Evolutionary conservation across 202 grass and related monocot species (phyloP), one percentile per base, ranked within the genome.

Genomic region (Zoysia matrella): DNA sequence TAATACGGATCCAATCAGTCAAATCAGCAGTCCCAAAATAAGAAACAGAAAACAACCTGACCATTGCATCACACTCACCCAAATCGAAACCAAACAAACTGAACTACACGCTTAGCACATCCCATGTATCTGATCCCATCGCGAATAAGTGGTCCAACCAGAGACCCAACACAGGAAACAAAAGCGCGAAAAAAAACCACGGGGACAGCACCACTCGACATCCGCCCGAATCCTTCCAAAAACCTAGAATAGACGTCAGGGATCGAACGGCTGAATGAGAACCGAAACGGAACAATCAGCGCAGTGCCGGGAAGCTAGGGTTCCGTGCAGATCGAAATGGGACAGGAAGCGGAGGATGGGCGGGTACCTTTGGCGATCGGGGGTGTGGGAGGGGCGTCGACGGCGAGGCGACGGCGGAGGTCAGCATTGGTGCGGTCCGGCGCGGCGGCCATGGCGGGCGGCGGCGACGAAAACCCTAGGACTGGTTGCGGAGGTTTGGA

Each of bases 401-500:
- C 89, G 57, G 87, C 82, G 79, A 97, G 82, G 82, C 22, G 22
- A 30, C 22, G 22, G 22, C 86, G 78, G 62, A 85, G 74, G 54
- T 89, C 89, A 75, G 83, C 86, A 84, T 85, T 88, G 86, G 73
- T 60, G 70, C 86, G 82, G 83, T 93, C 83, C 68, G 84, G 85
- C 45, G 80, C 49, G 67, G 91, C 52, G 68, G 82, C 79, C 80
- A 81, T 83, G 94, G 41, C 51, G 30, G 39, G 71, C 67, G 71
- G 88, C 76, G 88, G 80, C 90, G 76, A 87, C 77, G 82, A 86
- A 94, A 94, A 97, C 86, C 91, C 94, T 93, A 90, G 82, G 65
- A 67, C 53, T 71, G 42, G 16, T 39, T 58, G 42, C 77, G 52
- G 74, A 77, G 75, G 83, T 75, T 73, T 84, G 63, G 78, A 49